These are phyloP conservation scores for Cercospora janseana DNA, from an alignment of 2,329 filamentous ascomycete genomes.

Conservation along the genomic window DNA sequence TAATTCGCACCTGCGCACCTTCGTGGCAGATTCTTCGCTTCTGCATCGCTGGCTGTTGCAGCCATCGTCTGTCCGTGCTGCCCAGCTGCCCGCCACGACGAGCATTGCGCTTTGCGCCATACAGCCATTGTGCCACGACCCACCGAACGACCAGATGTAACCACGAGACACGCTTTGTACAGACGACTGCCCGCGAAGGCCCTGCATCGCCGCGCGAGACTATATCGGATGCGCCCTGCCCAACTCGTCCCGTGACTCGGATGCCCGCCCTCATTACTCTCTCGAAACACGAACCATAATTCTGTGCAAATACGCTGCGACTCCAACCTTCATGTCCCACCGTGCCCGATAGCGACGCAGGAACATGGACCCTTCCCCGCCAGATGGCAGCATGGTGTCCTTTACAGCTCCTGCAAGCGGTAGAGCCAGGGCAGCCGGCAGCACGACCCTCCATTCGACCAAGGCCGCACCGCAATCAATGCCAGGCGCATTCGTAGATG, in stretches of 20 bases:
- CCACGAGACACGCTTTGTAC: no score
- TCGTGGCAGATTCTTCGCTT: no score
- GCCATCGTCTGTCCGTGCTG: no score
- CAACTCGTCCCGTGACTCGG: neutral
- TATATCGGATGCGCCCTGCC: no score
- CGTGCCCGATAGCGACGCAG: slow-evolving; percentile 5
- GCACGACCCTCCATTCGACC: slow-evolving; percentile 9
- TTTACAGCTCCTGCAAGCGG: neutral
- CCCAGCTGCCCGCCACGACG: no score
- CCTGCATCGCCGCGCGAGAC: no score
- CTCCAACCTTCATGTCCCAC: slow-evolving; percentile 4
- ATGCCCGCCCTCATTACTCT: neutral
- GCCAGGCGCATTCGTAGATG: slow-evolving; percentile 13
- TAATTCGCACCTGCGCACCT: no score
- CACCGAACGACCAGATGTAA: no score
- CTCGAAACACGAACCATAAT: slow-evolving; percentile 1
- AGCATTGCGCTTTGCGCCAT: no score
- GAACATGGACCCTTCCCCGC: slow-evolving; percentile 14
- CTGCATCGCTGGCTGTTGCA: no score
- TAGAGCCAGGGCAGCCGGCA: neutral
- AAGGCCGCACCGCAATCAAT: slow-evolving; percentile 8
- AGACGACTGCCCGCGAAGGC: no score
- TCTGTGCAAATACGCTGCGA: neutral
- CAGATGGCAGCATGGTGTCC: slow-evolving; percentile 5
- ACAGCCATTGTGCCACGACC: no score